phyloP scores from a whole-genome alignment of 176 grass and related monocot genomes.

The Elymus sibiricus region DNA sequence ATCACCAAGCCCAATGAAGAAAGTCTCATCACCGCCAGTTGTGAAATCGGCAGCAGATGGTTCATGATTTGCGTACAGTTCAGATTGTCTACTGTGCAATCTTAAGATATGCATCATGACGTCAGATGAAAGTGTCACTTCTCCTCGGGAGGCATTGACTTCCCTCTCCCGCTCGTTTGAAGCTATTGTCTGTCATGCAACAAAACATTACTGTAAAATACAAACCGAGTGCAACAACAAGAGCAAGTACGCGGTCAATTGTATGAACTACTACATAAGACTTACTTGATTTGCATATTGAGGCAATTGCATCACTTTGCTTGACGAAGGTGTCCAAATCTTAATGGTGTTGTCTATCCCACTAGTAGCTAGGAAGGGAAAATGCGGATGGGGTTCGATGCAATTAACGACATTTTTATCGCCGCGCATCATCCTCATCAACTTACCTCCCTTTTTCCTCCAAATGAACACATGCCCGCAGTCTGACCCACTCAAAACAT shows the following conservation, averaged over 20 bases:
- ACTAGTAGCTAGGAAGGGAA: slow-evolving; percentile 73
- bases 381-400: slow-evolving; percentile 66
- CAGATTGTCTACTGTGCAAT: slow-evolving; percentile 46
- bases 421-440: slow-evolving; percentile 70
- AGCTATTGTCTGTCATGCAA: slow-evolving; percentile 51
- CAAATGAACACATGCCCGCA: slow-evolving; percentile 87
- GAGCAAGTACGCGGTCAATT: background rate
- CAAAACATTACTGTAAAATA: background rate
- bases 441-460: slow-evolving; percentile 69
- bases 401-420: slow-evolving; percentile 73
- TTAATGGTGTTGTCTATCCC: slow-evolving; percentile 71
- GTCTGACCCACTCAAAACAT: slow-evolving; percentile 84
- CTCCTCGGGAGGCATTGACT: slow-evolving; percentile 19
- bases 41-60: slow-evolving; percentile 12
- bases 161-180: slow-evolving; percentile 55
- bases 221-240: background rate
- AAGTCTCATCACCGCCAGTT: slow-evolving; percentile 51
- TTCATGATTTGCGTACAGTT: slow-evolving; percentile 33
- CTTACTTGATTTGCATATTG: slow-evolving; percentile 61
- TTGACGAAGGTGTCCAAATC: slow-evolving; percentile 59
- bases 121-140: slow-evolving; percentile 45
- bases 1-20: slow-evolving; percentile 43
- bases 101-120: slow-evolving; percentile 76
- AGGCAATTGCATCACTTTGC: slow-evolving; percentile 24
- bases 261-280: background rate